Evolutionary conservation across 805 yeast species (phyloP).

Genomic region (Cyberlindnera galapagoensis): DNA sequence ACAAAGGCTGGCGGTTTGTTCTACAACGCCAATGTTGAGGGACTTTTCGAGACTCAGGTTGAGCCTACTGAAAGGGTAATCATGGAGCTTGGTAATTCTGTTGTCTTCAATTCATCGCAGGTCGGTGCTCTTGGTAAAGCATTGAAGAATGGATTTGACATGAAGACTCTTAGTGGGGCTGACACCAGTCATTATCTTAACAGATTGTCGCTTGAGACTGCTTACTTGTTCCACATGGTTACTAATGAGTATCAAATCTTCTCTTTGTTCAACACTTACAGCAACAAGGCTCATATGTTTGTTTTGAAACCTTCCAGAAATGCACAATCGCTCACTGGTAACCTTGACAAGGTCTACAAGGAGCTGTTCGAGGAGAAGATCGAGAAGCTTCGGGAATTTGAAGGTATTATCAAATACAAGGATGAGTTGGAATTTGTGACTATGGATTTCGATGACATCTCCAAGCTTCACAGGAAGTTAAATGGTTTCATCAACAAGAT

Average conservation of each 20-base stretch:
- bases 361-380: constrained; percentile 45
- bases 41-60: constrained; percentile 73
- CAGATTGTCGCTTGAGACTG: constrained; percentile 47
- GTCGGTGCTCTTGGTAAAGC: constrained; percentile 87
- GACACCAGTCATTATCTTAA: constrained; percentile 49
- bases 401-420: constrained; percentile 46
- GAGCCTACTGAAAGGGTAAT: constrained; percentile 65
- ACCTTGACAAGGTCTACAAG: constrained; percentile 46
- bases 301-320: constrained; percentile 61
- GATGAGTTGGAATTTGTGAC: constrained; percentile 48
- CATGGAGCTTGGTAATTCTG: constrained; percentile 69
- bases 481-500: constrained; percentile 47
- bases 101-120: constrained; percentile 59
- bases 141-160: constrained; percentile 75
- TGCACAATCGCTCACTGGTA: constrained; percentile 60
- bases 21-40: constrained; percentile 53
- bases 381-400: constrained; percentile 35
- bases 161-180: constrained; percentile 43
- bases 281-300: constrained; percentile 40
- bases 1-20: constrained; percentile 55
- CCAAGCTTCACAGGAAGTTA: constrained; percentile 52
- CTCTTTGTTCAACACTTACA: constrained; percentile 62
- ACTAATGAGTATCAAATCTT: constrained; percentile 74
- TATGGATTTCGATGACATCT: constrained; percentile 45
- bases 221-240: constrained; percentile 62